These are phyloP conservation scores for Curvularia sp. DNA, from an alignment of 2,329 filamentous ascomycete genomes.

Conservation along the genomic window DNA sequence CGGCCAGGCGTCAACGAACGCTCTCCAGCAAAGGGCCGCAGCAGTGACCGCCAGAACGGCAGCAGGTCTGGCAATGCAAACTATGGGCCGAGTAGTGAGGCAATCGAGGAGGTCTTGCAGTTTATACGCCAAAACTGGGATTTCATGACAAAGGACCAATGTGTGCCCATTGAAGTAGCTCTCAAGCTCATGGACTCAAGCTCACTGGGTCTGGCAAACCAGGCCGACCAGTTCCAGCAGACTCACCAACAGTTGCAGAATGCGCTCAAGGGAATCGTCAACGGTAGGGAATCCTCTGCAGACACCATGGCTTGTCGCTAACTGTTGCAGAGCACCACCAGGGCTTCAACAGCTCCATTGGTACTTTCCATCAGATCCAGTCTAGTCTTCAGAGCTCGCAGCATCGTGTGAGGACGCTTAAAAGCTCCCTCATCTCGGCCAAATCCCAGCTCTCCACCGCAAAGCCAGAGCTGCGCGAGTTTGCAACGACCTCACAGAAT, in stretches of 20 bases:
- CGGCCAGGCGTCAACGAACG: constrained; percentile 54
- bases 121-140: constrained; percentile 90
- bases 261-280: constrained; percentile 91
- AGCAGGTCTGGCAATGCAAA: constrained; percentile 40
- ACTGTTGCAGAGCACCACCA: constrained; percentile 80
- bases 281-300: constrained; percentile 55
- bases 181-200: constrained; percentile 92
- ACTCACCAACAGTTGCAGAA: constrained; percentile 90
- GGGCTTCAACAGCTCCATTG: constrained; percentile 98
- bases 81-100: constrained; percentile 51
- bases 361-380: constrained; percentile 98
- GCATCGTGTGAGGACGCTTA: constrained; percentile 79
- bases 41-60: constrained; percentile 42
- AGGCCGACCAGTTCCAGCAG: constrained; percentile 82
- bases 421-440: constrained; percentile 80
- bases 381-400: constrained; percentile 89
- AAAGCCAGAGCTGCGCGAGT: constrained; percentile 87
- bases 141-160: constrained; percentile 86
- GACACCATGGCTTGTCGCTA: neutral
- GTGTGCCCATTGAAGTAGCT: constrained; percentile 92
- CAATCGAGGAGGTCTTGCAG: constrained; percentile 69
- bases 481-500: constrained; percentile 84
- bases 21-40: constrained; percentile 51
- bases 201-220: constrained; percentile 88
- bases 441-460: constrained; percentile 83